phyloP scores from a whole-genome alignment of 2,329 filamentous ascomycete species.

The Pseudogymnoascus sp. region DNA sequence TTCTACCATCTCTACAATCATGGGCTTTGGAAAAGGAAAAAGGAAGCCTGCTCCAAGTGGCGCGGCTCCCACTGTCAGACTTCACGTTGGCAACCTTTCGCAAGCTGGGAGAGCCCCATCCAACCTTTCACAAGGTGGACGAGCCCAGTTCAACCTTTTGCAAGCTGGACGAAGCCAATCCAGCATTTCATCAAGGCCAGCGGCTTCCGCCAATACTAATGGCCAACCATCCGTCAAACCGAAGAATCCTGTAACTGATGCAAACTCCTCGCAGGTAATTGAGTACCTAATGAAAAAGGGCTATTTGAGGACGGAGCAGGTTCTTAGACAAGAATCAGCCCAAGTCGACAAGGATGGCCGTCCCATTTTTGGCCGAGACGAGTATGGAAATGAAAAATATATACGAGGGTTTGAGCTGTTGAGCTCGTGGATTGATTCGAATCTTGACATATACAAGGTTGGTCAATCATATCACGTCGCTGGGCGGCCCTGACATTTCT shows the following conservation, averaged over 20 bases:
- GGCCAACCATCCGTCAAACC: background rate
- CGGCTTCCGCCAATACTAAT: background rate
- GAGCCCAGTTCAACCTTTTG: background rate
- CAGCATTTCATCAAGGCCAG: background rate
- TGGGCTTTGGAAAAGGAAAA: background rate
- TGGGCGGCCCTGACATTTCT: constrained; percentile 20
- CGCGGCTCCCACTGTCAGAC: background rate
- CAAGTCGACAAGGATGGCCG: constrained; percentile 75
- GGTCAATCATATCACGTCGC: constrained; percentile 19
- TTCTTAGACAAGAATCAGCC: constrained; percentile 84
- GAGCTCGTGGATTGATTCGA: constrained; percentile 81
- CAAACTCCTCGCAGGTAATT: constrained; percentile 55
- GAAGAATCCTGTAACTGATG: background rate
- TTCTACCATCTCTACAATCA: background rate
- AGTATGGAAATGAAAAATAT: constrained; percentile 71
- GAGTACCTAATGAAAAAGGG: constrained; percentile 96
- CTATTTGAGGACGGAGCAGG: constrained; percentile 85
- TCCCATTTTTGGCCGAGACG: constrained; percentile 59
- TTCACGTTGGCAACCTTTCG: background rate
- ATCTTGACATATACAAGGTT: constrained; percentile 89
- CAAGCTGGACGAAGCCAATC: background rate
- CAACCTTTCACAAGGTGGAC: background rate
- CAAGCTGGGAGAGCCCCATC: background rate
- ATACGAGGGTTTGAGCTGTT: constrained; percentile 67
- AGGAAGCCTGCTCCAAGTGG: background rate